Base-by-base conservation (phyloP, 1,284 basidiomycete genomes). In the Taiwanofungus camphoratus region DNA sequence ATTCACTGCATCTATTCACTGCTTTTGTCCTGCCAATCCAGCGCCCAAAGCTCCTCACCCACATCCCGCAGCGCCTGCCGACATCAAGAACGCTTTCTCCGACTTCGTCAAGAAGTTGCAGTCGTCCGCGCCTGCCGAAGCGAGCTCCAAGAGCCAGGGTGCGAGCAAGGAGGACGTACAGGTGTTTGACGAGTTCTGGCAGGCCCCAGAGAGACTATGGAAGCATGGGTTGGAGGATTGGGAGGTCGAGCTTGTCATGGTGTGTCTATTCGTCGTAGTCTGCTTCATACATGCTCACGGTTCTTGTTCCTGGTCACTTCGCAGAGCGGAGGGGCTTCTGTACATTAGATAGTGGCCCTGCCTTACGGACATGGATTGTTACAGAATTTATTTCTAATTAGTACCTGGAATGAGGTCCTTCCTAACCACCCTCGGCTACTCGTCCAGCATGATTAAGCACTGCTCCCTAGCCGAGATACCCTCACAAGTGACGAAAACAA, bases 241-340 rank as follows among this genome's bases (percentile, higher is more conserved):
- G 26, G 91, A 93, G 70, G 84, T 92, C 46, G 82, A 90, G 38
- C 80, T 87, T 34, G 71, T 92, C 51, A 70, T 81, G 74, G 91
- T 91, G 61, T 65, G 84, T 66, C 16, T 24, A 2, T 15, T 31
- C 34, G 12, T n/a, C n/a, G n/a, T n/a, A n/a, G n/a, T 34, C 20
- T 29, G 26, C 26, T 13, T 13, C 13, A 13, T 27, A 27, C 13
- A 27, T 23, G 20, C n/a, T 23, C n/a, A 29, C 24, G 8, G 19
- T 41, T 11, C 27, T 29, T 31, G 16, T 21, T 13, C 21, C 26
- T 7, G n/a, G 9, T 8, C 18, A 12, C 29, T 20, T 15, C 20
- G 20, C 36, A 90, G 87, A 87, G 75, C 52, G 87, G 87, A 31
- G 87, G 87, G 38, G 87, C 87, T 21, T 77, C 80, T 11, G 55